A percentile compares a stretch with the other conserved stretches of the same genome.
These are phyloP conservation scores for Backusella westeae DNA, from an alignment of 192 early-diverging fungal species.

Conservation along the genomic window DNA sequence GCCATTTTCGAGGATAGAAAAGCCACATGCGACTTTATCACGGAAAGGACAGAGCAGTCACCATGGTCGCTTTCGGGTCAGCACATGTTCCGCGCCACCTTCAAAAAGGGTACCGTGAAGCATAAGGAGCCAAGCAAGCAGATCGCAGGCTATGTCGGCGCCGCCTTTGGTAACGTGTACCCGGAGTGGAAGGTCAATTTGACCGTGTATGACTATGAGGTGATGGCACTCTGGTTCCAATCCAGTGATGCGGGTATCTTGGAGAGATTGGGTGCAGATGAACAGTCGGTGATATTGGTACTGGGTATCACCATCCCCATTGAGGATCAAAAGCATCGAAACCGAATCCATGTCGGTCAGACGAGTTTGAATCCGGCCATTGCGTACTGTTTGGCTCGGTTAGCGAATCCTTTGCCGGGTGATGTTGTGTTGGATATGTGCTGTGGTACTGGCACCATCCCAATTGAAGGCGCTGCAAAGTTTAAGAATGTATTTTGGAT, in stretches of 20 bases:
- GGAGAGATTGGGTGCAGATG: not conserved
- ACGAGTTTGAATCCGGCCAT: slow-evolving; percentile 45
- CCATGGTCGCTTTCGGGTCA: not conserved
- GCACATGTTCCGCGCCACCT: slow-evolving; percentile 22
- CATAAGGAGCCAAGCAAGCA: slow-evolving; percentile 8
- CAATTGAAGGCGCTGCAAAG: slow-evolving; percentile 37
- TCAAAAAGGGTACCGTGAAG: slow-evolving; percentile 14
- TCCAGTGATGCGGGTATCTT: not conserved
- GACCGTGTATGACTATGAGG: slow-evolving; percentile 39
- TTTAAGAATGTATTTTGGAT: slow-evolving; percentile 37
- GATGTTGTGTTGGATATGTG: slow-evolving; percentile 46
- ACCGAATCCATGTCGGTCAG: slow-evolving; percentile 36
- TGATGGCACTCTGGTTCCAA: slow-evolving; percentile 32
- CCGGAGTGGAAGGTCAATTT: slow-evolving; percentile 44
- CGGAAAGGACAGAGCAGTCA: not conserved
- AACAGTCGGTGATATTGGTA: not conserved
- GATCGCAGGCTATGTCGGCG: slow-evolving; percentile 16
- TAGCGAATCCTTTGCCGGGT: slow-evolving; percentile 37
- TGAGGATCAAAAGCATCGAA: slow-evolving; percentile 29
- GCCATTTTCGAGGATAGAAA: slow-evolving; percentile 6
- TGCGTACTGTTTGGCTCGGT: slow-evolving; percentile 35
- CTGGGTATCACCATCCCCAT: slow-evolving; percentile 10
- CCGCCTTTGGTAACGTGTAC: slow-evolving; percentile 20
- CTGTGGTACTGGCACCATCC: slow-evolving; percentile 35
- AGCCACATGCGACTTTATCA: not conserved